Conservation (phyloP, 768 basidiomycete genomes). For the Pleurotus eryngii region DNA sequence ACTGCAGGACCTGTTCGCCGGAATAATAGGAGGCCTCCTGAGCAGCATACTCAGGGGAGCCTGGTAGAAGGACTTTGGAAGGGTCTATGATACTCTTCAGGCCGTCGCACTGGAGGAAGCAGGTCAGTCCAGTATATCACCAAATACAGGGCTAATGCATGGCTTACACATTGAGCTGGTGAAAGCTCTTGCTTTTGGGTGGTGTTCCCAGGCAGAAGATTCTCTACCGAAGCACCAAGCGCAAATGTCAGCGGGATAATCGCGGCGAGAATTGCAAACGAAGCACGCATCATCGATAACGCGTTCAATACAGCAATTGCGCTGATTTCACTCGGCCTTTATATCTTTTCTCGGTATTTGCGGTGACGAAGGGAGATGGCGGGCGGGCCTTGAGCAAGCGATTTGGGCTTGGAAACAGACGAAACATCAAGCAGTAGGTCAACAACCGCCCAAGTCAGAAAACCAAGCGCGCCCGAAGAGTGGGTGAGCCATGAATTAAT, state of each 20-base stretch:
- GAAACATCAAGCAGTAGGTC: too few relatives aligned
- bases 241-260: background rate
- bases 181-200: background rate
- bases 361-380: too few relatives aligned
- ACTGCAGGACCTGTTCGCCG: background rate
- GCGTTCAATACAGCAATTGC: too few relatives aligned
- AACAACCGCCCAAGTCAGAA: too few relatives aligned
- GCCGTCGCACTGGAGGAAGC: background rate
- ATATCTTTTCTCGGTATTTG: too few relatives aligned
- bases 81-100: background rate
- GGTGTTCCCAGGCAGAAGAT: too few relatives aligned
- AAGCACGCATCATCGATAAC: background rate
- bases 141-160: background rate
- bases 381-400: too few relatives aligned
- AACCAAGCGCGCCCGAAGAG: too few relatives aligned
- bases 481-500: too few relatives aligned
- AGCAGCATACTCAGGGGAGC: background rate
- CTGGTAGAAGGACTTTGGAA: background rate
- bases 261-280: background rate
- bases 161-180: background rate
- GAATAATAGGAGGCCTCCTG: slow-evolving; percentile 3
- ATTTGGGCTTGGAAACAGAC: too few relatives aligned
- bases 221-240: too few relatives aligned
- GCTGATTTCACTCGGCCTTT: too few relatives aligned
- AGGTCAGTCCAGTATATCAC: background rate